These are phyloP conservation scores for Umbelopsis isabellina DNA, from an alignment of 192 early-diverging fungal species.

Conservation along the genomic window DNA sequence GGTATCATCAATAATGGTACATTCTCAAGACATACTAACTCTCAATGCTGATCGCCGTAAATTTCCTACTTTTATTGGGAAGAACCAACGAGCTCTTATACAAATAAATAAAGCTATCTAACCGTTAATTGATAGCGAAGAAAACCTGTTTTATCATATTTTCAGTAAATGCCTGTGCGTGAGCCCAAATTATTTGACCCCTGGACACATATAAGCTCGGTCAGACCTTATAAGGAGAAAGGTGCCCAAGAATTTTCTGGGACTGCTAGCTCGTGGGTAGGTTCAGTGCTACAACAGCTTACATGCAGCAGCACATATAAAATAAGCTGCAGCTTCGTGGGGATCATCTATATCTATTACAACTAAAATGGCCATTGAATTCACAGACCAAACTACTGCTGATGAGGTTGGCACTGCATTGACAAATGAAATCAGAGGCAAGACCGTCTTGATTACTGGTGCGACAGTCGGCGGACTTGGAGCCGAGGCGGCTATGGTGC, in stretches of 20 bases:
- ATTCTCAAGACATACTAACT: conserved; percentile 24
- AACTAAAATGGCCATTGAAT: background rate
- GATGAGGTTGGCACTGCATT: background rate
- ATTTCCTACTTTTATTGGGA: background rate
- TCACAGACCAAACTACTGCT: conserved; percentile 17
- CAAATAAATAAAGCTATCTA: background rate
- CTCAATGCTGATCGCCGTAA: conserved; percentile 22
- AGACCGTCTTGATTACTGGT: conserved; percentile 14
- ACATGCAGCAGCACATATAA: background rate
- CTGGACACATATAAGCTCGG: background rate
- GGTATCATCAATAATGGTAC: conserved; percentile 34
- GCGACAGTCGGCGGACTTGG: conserved; percentile 16
- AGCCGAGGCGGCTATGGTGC: conserved; percentile 6
- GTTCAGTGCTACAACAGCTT: background rate
- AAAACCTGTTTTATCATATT: background rate
- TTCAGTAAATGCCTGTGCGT: background rate
- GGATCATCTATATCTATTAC: background rate
- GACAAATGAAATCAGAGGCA: background rate
- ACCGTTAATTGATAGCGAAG: background rate
- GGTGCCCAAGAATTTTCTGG: background rate
- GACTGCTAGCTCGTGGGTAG: conserved; percentile 1
- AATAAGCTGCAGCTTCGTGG: background rate
- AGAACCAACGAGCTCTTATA: background rate
- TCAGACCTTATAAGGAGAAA: background rate
- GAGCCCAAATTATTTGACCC: background rate